Evolutionary conservation across 768 basidiomycete genomes (phyloP).

Genomic region (Lactifluus hygrophoroides): DNA sequence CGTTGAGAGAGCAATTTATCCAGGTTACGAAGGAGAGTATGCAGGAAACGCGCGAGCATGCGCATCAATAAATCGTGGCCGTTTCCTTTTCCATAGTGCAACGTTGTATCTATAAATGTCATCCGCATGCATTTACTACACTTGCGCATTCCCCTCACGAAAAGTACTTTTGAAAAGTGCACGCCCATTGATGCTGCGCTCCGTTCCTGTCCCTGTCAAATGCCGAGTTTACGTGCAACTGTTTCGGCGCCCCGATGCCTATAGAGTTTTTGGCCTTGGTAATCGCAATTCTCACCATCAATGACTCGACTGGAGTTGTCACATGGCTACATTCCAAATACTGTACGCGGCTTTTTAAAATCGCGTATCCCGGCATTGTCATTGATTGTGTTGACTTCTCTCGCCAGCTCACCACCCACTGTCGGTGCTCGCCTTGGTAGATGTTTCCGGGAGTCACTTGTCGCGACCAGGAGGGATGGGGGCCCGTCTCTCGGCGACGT

Average conservation of each 20-base stretch:
- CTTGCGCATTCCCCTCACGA: background rate
- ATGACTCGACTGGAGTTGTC: too few relatives aligned
- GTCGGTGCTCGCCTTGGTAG: background rate
- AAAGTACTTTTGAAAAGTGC: too few relatives aligned
- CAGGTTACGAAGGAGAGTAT: conserved; percentile 30
- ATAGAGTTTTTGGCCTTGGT: too few relatives aligned
- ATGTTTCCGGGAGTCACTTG: conserved; percentile 28
- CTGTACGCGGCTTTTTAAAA: too few relatives aligned
- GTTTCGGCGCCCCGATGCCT: too few relatives aligned
- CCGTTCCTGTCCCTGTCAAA: too few relatives aligned
- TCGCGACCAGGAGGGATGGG: conserved; percentile 58
- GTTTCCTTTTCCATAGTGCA: background rate
- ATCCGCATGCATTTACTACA: background rate
- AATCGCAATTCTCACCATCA: too few relatives aligned
- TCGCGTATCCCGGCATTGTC: too few relatives aligned
- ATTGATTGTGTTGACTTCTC: background rate
- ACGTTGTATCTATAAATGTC: background rate
- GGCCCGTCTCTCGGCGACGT: conserved; percentile 44
- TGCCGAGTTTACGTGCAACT: too few relatives aligned
- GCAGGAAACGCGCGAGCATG: conserved; percentile 21
- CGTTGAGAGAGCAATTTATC: conserved; percentile 35
- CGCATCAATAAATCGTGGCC: background rate
- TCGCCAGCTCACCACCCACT: background rate
- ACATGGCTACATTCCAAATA: too few relatives aligned
- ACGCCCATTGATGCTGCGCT: too few relatives aligned